Conservation (phyloP, 2,329 filamentous ascomycete species). For the Fusarium sp. region DNA sequence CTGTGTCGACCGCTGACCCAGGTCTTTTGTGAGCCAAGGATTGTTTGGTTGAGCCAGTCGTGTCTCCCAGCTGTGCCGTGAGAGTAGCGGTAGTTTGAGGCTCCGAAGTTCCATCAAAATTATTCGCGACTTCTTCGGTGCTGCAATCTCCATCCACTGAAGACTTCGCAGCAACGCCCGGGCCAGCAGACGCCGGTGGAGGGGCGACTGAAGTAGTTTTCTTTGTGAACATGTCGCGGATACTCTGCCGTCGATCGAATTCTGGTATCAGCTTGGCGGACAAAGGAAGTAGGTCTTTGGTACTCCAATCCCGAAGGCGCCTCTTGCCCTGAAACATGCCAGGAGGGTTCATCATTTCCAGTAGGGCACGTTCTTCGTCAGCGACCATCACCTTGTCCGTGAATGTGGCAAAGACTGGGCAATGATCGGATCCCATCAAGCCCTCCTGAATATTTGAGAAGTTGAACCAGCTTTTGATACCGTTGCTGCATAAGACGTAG, state of each 20-base stretch:
- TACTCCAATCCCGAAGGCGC: conserved; percentile 73
- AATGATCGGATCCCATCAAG: conserved; percentile 94
- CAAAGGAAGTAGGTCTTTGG: conserved; percentile 74
- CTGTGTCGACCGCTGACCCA: conserved; percentile 16
- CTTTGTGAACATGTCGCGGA: conserved; percentile 89
- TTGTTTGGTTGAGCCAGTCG: conserved; percentile 1
- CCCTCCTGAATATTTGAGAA: conserved; percentile 92
- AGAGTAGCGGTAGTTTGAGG: neutral
- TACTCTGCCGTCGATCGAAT: conserved; percentile 84
- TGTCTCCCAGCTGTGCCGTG: neutral
- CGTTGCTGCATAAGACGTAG: conserved; percentile 85
- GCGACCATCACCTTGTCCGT: conserved; percentile 69
- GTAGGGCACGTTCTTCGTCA: conserved; percentile 63
- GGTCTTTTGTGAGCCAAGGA: conserved; percentile 29
- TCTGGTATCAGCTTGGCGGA: conserved; percentile 89
- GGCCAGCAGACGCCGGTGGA: conserved; percentile 11
- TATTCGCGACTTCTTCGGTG: neutral
- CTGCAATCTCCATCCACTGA: neutral
- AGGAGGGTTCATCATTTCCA: conserved; percentile 81
- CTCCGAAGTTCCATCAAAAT: neutral
- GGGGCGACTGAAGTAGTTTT: conserved; percentile 25
- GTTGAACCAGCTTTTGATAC: conserved; percentile 82
- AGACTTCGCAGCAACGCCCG: neutral
- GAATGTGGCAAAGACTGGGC: conserved; percentile 85
- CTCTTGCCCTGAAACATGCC: conserved; percentile 76